Conservation (phyloP, 2,329 filamentous ascomycete genomes). For the Rhynchosporium graminicola region DNA sequence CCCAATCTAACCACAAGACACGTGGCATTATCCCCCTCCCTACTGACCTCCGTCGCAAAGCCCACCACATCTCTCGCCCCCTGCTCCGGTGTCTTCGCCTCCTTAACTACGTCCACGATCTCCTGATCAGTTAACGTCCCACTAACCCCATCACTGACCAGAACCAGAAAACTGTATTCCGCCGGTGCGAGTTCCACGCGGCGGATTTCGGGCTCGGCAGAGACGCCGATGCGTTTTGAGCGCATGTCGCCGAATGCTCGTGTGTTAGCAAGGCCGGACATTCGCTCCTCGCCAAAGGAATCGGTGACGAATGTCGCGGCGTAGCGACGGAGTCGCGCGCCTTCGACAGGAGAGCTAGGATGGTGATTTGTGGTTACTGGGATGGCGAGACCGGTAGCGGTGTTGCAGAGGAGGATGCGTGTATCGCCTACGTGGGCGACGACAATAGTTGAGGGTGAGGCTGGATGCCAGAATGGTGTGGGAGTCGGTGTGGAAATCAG, state of each 20-base stretch:
- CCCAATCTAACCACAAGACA: conserved; percentile 67
- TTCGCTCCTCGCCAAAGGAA: conserved; percentile 95
- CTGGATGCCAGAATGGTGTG: conserved; percentile 92
- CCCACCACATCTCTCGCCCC: conserved; percentile 76
- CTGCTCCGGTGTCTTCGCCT: conserved; percentile 87
- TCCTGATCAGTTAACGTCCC: conserved; percentile 89
- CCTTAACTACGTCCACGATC: conserved; percentile 93
- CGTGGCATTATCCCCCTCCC: conserved; percentile 65
- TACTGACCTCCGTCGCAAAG: conserved; percentile 79
- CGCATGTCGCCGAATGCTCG: conserved; percentile 91
- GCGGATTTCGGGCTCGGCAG: conserved; percentile 86
- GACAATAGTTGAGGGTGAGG: conserved; percentile 78
- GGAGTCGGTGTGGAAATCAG: conserved; percentile 91
- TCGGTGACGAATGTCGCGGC: conserved; percentile 88
- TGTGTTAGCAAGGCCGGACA: conserved; percentile 89
- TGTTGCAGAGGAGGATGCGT: conserved; percentile 85
- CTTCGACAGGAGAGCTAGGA: conserved; percentile 82
- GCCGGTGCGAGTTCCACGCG: conserved; percentile 78
- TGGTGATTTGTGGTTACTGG: conserved; percentile 91
- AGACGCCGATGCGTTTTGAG: conserved; percentile 89
- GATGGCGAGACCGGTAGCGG: conserved; percentile 74
- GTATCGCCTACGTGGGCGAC: conserved; percentile 94
- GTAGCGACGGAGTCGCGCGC: conserved; percentile 79
- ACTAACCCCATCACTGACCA: conserved; percentile 86
- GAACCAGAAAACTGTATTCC: conserved; percentile 84